These are phyloP conservation scores for Chionographis japonica DNA, from an alignment of 106 monocot species.

Conservation along the genomic window DNA sequence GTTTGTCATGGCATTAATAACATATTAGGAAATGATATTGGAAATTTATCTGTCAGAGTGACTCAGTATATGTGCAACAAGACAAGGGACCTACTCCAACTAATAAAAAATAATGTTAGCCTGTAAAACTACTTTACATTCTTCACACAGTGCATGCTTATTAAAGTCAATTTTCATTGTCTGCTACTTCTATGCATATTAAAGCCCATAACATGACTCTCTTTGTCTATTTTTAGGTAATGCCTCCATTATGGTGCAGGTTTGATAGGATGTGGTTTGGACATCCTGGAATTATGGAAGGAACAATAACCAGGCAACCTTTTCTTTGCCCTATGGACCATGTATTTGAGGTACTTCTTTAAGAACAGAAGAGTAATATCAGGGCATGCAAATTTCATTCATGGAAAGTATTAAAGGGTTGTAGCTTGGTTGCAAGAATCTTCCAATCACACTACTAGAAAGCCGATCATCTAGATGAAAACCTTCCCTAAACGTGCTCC, in stretches of 20 bases:
- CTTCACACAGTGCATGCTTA: neutral
- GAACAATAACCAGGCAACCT: slow-evolving; percentile 90
- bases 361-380: too few relatives aligned
- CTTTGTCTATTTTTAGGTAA: slow-evolving; percentile 63
- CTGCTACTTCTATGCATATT: neutral
- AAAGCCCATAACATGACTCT: slow-evolving; percentile 15
- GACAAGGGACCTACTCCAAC: too few relatives aligned
- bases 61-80: too few relatives aligned
- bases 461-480: too few relatives aligned
- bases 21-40: too few relatives aligned
- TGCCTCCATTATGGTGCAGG: slow-evolving; percentile 99
- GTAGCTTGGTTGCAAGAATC: neutral
- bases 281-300: slow-evolving; percentile 83
- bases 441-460: too few relatives aligned
- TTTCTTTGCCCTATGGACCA: slow-evolving; percentile 97
- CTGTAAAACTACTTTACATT: neutral
- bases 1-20: too few relatives aligned
- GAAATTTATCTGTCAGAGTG: too few relatives aligned
- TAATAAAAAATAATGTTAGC: neutral
- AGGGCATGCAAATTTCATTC: too few relatives aligned
- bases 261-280: slow-evolving; percentile 93
- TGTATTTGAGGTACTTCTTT: slow-evolving; percentile 71
- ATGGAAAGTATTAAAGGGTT: too few relatives aligned
- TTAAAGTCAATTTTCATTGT: neutral
- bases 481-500: too few relatives aligned